Percentiles rank a stretch among this genome's conserved stretches.
These are phyloP conservation scores for Bruguiera sexangula DNA, from an alignment of 345 rosid genomes.

Conservation along the genomic window DNA sequence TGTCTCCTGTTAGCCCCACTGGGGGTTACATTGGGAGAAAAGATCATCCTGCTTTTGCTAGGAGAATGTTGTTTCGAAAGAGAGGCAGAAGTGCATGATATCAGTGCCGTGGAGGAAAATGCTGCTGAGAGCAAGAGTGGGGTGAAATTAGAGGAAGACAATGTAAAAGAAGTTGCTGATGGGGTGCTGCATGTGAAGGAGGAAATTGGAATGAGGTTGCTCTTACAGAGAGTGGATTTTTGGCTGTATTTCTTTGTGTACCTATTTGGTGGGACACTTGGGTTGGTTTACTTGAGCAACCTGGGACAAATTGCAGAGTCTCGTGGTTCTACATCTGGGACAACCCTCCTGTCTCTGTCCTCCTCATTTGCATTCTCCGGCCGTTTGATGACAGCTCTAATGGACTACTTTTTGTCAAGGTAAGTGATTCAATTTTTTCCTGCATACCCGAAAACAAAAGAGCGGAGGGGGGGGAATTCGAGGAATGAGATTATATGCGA, in stretches of 20 bases:
- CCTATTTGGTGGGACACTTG: slow-evolving; percentile 58
- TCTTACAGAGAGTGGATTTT: slow-evolving; percentile 51
- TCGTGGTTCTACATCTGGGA: slow-evolving; percentile 37
- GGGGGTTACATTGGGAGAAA: not conserved
- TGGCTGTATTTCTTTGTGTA: slow-evolving; percentile 69
- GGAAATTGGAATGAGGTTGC: slow-evolving; percentile 52
- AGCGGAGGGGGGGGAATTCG: too few relatives aligned
- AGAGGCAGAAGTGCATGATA: not conserved
- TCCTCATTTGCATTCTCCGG: slow-evolving; percentile 77
- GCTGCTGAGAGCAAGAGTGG: not conserved
- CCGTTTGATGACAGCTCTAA: slow-evolving; percentile 64
- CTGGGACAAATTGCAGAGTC: slow-evolving; percentile 83
- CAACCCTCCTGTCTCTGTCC: slow-evolving; percentile 54
- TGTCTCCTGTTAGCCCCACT: not conserved
- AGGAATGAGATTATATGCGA: too few relatives aligned
- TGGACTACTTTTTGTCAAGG: slow-evolving; percentile 63
- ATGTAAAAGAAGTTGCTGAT: slow-evolving; percentile 6
- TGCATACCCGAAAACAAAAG: too few relatives aligned
- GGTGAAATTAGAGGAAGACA: not conserved
- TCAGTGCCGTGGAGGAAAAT: not conserved
- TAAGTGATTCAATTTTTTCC: slow-evolving; percentile 6
- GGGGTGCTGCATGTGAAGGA: slow-evolving; percentile 26
- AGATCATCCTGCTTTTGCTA: not conserved
- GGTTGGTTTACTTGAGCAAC: slow-evolving; percentile 63
- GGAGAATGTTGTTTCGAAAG: not conserved